Evolutionary conservation across 345 rosid genomes (phyloP), one percentile per base, ranked within the genome.

Genomic region (Microthlaspi erraticum): DNA sequence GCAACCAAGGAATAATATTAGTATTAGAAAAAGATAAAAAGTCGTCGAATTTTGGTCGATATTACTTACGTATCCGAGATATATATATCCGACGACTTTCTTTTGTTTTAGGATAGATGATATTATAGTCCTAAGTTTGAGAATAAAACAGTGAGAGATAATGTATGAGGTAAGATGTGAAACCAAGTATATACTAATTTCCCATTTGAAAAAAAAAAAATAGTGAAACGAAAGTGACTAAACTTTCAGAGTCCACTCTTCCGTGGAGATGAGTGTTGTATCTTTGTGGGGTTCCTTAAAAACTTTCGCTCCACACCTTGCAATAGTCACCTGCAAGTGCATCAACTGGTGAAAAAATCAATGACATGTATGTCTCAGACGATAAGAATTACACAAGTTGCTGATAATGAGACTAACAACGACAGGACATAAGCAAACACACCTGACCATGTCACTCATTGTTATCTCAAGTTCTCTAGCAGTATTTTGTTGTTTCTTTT

Each of bases 1-100:
- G 75, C 82, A 73, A 73, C 80, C 42, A 72, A 74, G 64, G 78
- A 88, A 81, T 88, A 82, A 86, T 79, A 76, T 52, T 80, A 64
- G 76, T 58, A 44, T 61, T 45, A 69, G 81, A 65, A 67, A 70
- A 70, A 79, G 71, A 52, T 46, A 37, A 66, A 55, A 72, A 61
- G 79, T 61, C 68, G 50, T 74, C 75, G 77, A 73, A 75, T 77
- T 80, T 84, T 72, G 74, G 77, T 71, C 64, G 42, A 62, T 66
- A 44, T 74, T 58, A 57, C 66, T 71, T 50, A 59, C 38, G 77
- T 68, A 76, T 76, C 68, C 77, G 58, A 70, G 53, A 70, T 63
- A 55, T 53, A 45, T 53, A 64, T 76, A 63, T 64, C 76, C 72
- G 77, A 77, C 76, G 80, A 71, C 68, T 77, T 52, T 64, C 20